Evolutionary conservation across 495 filamentous ascomycete genomes (phyloP), one percentile per base, ranked within the genome.

Genomic region (Tuber brumale): DNA sequence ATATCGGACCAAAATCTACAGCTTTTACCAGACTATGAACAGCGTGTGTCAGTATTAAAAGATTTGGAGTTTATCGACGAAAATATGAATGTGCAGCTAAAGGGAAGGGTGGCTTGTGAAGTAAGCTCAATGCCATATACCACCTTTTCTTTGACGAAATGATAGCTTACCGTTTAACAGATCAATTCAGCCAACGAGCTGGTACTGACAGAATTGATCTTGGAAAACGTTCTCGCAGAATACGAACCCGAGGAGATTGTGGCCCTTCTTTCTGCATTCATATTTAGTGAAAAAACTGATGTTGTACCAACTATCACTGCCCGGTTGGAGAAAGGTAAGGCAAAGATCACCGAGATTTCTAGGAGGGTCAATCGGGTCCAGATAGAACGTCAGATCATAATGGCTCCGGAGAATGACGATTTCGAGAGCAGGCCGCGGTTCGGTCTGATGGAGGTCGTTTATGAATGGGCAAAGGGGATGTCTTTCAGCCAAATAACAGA

Each of bases 221-320:
- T 99, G 23, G 96, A 99, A 80, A 99, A 99, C 83, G 93, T 97
- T 9, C 90, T 99, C 5, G 94, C 94, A 31, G 92, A 97, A 77
- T 98, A 93, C 84, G 95, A 97, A 77, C 94, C 95, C 1, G 95
- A 96, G 81, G 95, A 99, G 83, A 97, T 99, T 74, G 95, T 96
- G 4, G 95, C 95, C 10, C 88, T 99, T 16, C 89, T 99, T 3
- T 97, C 94, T 0, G 90, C 92, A 3, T 99, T 99, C 83, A 96
- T 99, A n/a, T 99, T 98, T 86, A 93, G 97, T 83, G 95, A 99
- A 79, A 97, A 97, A 86, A 97, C 96, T 0, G 92, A 95, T 23
- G 88, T 88, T 27, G 88, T 89, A 0, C 95, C 95, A 1, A 94
- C 88, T n/a, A 86, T 99, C 75, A 97, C 94, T 0, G 88, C 91